Evolutionary conservation across 164 flowering plant genomes (phyloP).

Genomic region (Vitis riparia): DNA sequence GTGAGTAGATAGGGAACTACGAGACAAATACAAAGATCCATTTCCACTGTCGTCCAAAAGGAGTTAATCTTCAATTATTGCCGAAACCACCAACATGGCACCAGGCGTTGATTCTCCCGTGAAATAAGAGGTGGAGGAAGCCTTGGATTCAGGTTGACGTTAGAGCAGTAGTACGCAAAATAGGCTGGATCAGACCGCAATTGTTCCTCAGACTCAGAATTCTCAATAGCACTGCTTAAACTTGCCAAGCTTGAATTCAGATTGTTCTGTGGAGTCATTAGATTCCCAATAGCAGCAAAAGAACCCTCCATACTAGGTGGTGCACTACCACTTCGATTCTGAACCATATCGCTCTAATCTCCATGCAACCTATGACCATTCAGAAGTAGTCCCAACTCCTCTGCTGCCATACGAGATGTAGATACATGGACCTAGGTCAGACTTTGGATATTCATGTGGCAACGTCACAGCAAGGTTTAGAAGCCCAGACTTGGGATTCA

Average conservation of each 20-base stretch:
- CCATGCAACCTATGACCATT: constrained; percentile 42
- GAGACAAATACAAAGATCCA: constrained; percentile 35
- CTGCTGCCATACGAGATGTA: constrained; percentile 50
- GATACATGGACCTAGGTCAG: constrained; percentile 60
- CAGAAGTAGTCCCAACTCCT: constrained; percentile 61
- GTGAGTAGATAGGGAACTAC: constrained; percentile 64
- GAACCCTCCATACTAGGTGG: constrained; percentile 97
- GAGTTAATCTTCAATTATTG: constrained; percentile 40
- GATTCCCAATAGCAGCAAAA: constrained; percentile 57
- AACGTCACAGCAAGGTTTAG: constrained; percentile 61
- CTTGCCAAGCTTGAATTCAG: constrained; percentile 31
- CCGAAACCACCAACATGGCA: constrained; percentile 58
- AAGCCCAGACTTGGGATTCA: constrained; percentile 62
- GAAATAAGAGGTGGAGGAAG: constrained; percentile 76
- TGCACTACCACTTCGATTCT: constrained; percentile 89
- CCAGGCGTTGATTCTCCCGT: constrained; percentile 53
- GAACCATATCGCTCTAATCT: constrained; percentile 39
- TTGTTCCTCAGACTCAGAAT: constrained; percentile 61
- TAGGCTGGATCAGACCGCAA: constrained; percentile 69
- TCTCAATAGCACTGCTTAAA: constrained; percentile 25
- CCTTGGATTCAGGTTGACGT: constrained; percentile 76
- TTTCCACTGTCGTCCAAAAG: constrained; percentile 46
- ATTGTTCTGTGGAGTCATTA: constrained; percentile 40
- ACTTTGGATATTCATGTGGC: constrained; percentile 36
- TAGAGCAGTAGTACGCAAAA: constrained; percentile 54